phyloP scores from a whole-genome alignment of 164 flowering plant genomes.

The Annona squamosa region DNA sequence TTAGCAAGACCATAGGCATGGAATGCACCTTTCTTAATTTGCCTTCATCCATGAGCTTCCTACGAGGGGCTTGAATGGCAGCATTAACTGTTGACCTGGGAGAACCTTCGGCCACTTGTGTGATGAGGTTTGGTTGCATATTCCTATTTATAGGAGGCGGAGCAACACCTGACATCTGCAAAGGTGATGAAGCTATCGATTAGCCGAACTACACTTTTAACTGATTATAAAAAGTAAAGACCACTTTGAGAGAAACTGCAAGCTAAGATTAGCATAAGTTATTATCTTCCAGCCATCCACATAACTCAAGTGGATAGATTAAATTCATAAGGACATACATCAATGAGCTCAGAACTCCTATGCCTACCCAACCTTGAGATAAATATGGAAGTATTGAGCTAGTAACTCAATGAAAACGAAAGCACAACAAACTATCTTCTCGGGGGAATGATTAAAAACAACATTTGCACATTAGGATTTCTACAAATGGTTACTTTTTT shows the following conservation, averaged over 20 bases:
- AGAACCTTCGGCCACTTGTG: slow-evolving; percentile 45
- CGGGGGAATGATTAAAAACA: neutral
- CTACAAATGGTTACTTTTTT: too few species aligned
- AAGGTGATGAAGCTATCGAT: slow-evolving; percentile 10
- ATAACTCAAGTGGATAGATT: neutral
- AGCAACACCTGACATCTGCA: slow-evolving; percentile 71
- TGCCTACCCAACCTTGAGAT: neutral
- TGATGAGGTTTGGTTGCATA: slow-evolving; percentile 38
- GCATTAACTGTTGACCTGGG: slow-evolving; percentile 65
- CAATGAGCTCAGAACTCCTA: too few species aligned
- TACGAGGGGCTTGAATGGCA: slow-evolving; percentile 74
- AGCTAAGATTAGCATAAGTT: neutral
- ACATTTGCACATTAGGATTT: too few species aligned
- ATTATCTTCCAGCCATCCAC: neutral
- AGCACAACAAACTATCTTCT: neutral
- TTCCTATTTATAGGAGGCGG: slow-evolving; percentile 86
- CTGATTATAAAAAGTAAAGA: neutral
- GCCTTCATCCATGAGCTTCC: slow-evolving; percentile 95
- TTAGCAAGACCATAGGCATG: neutral
- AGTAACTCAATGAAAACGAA: neutral
- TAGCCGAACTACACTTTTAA: neutral
- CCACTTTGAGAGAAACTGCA: neutral
- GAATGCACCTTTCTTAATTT: slow-evolving; percentile 77
- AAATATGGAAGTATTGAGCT: neutral
- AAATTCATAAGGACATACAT: neutral